Evolutionary conservation across 768 basidiomycete genomes (phyloP), one percentile per base, ranked within the genome.

Genomic region (Pholiota microspora): DNA sequence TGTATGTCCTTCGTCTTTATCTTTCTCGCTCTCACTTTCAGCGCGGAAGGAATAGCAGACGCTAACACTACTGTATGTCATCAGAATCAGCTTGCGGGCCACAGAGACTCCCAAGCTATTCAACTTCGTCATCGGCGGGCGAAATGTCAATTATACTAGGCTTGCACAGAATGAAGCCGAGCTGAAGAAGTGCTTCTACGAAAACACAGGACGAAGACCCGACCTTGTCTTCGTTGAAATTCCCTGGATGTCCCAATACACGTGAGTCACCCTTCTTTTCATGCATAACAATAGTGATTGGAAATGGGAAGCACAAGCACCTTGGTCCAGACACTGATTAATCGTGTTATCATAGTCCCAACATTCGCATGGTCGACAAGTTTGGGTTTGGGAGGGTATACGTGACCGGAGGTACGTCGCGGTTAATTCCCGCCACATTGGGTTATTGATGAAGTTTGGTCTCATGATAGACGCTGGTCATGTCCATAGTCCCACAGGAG

Each of bases 191-290:
- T 69, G 61, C 51, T 63, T 69, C 32, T 40, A 34, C 4, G 58
- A 69, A 13, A 60, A 67, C 40, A 68, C 61, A n/a, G 68, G 67
- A 1, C 54, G 44, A 8, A 56, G 65, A 31, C 35, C 61, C 3
- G 62, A 64, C 45, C 55, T 71, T 32, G 58, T 58, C 31, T 68
- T 70, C 53, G 58, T 62, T 10, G 62, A 67, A 7, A 64, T 72
- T 21, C 57, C 65, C 10, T 72, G 71, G 70, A 58, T 72, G 50
- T 69, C 69, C 3, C 63, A 63, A 40, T 73, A 70, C 54, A 68
- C 61, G 71, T 70, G 34, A 9, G 54, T 59, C 16, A 16, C 10
- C n/a, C 16, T 42, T 16, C 2, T 23, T 21, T 42, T 23, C 21
- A 23, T 42, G 5, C 16, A 42, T 23, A 42, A 18, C 5, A 16